Evolutionary conservation across 2,329 filamentous ascomycete species (phyloP).

Genomic region (Claviceps pusilla): DNA sequence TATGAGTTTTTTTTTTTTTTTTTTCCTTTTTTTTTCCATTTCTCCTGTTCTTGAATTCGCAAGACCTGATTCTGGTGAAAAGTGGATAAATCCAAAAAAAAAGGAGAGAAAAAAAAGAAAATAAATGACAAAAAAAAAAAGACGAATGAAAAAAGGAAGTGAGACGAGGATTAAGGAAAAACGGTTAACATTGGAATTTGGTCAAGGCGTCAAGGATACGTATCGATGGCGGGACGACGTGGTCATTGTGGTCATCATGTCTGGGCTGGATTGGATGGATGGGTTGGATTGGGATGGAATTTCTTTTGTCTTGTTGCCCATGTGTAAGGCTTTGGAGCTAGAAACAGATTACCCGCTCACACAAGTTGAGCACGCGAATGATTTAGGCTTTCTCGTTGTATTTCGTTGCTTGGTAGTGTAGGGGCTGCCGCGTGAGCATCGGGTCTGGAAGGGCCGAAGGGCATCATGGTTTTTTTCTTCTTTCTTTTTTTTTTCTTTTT

Average conservation of each 20-base stretch:
- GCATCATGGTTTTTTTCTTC: no score
- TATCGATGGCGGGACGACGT: not conserved
- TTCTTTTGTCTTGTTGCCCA: constrained; percentile 8
- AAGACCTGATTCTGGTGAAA: no score
- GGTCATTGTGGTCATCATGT: not conserved
- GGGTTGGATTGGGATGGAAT: not conserved
- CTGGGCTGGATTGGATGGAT: not conserved
- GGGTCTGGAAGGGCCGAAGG: no score
- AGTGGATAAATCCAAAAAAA: no score
- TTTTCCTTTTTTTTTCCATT: no score
- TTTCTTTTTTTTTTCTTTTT: no score
- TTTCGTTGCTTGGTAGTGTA: not conserved
- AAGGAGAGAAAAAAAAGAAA: no score
- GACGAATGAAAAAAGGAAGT: not conserved
- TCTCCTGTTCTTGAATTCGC: no score
- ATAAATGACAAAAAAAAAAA: not conserved
- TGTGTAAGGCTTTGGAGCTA: not conserved
- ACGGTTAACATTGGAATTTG: not conserved
- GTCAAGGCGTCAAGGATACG: not conserved
- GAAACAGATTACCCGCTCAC: constrained; percentile 5
- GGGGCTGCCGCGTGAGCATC: no score
- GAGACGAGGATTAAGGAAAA: not conserved
- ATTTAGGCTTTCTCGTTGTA: not conserved
- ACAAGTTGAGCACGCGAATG: constrained; percentile 4
- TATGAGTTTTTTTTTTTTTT: no score